Base-by-base conservation (phyloP, 1,139 yeast species). In the Suhomyces bribrorum region DNA sequence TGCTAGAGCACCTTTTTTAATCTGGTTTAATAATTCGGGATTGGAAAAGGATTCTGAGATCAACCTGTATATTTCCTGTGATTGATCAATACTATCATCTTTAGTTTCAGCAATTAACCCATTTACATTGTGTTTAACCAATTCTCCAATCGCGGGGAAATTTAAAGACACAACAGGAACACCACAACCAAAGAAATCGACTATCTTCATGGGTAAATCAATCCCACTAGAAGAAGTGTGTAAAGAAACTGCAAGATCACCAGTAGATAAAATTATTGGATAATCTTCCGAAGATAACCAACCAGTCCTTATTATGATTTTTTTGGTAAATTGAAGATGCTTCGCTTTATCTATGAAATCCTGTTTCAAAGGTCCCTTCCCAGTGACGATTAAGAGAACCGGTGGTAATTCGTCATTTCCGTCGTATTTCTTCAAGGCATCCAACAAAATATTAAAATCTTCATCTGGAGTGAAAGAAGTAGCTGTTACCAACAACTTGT, bases 401-500 rank as follows among this genome's bases (percentile, higher is more conserved):
- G 74, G 75, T 1, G 86, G 83, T 3, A 69, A 50, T 0, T 46
- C 36, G 6, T 34, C 29, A 3, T 52, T 33, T 7, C 23, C 27
- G n/a, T 33, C 60, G 50, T 87, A 83, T 12, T 60, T 47, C 37
- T 74, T 73, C 41, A 92, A 67, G 0, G 96, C 89, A 13, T 82
- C 79, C 13, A 92, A 62, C 14, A 94, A 64, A 23, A 86, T 64
- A 32, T 68, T 68, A 43, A 92, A 79, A 57, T 94, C 96, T 61
- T 94, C 99, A 59, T 94, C 99, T 0, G 95, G 94, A 0, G 98
- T 92, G 59, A 89, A 94, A 1, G 97, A 88, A 0, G 99, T 92
- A 0, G 97, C 83, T 1, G 94, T 83, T 4, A 92, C 79, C 12
- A 92, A 53, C 7, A 90, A 64, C 48, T 80, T 82, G 53, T 83